Percentiles rank a stretch among this genome's conserved stretches.
phyloP scores from a whole-genome alignment of 2,329 filamentous ascomycete species.

The Xylariaceae sp. region DNA sequence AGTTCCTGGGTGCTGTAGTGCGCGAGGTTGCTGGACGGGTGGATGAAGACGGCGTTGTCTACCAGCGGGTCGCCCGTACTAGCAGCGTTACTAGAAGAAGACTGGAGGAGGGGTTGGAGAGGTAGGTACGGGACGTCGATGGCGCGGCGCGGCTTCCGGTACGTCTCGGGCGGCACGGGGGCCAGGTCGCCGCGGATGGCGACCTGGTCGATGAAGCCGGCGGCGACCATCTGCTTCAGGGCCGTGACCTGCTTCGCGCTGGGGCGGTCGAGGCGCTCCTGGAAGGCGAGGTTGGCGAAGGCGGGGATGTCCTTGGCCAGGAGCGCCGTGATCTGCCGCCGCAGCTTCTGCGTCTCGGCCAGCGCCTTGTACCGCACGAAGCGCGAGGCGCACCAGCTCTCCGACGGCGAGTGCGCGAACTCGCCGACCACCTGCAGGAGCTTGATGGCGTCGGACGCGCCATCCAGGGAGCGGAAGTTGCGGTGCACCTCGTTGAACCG shows the following conservation, averaged over 20 bases:
- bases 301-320: constrained; percentile 67
- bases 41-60: constrained; percentile 74
- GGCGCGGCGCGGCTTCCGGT: constrained; percentile 70
- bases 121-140: constrained; percentile 91
- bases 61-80: constrained; percentile 31
- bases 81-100: constrained; percentile 26
- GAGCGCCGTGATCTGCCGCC: constrained; percentile 75
- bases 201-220: constrained; percentile 90
- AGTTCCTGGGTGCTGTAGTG: constrained; percentile 65
- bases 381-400: constrained; percentile 72
- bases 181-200: constrained; percentile 87
- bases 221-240: constrained; percentile 84
- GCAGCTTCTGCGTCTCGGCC: constrained; percentile 77
- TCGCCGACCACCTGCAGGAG: constrained; percentile 83
- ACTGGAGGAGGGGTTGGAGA: constrained; percentile 59
- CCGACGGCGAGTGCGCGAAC: constrained; percentile 63
- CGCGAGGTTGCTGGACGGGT: constrained; percentile 77
- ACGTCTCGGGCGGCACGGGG: constrained; percentile 61
- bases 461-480: constrained; percentile 74
- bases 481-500: constrained; percentile 66
- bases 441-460: constrained; percentile 83
- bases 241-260: constrained; percentile 66
- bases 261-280: constrained; percentile 53
- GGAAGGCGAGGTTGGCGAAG: constrained; percentile 52
- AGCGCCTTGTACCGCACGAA: constrained; percentile 86